phyloP scores from a whole-genome alignment of 2,329 filamentous ascomycete species.

The Fusarium lateritium region DNA sequence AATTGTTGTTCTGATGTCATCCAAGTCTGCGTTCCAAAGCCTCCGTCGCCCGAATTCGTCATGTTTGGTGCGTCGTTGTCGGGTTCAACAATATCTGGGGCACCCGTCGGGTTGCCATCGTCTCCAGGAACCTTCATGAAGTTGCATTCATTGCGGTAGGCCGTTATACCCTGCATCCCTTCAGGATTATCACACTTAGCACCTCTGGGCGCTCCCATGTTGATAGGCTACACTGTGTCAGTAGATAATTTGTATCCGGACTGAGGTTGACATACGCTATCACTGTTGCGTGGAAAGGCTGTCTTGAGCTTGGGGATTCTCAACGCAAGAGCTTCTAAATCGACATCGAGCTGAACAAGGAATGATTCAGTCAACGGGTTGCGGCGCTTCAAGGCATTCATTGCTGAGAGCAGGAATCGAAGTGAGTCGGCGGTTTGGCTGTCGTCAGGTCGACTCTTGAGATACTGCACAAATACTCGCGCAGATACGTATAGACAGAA shows the following conservation, averaged over 20 bases:
- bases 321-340: constrained; percentile 81
- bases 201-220: constrained; percentile 31
- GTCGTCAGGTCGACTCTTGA: constrained; percentile 94
- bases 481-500: constrained; percentile 98
- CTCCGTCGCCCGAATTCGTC: constrained; percentile 41
- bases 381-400: constrained; percentile 88
- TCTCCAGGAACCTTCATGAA: constrained; percentile 60
- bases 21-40: constrained; percentile 55
- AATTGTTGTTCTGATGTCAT: constrained; percentile 58
- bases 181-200: constrained; percentile 55
- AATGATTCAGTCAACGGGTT: constrained; percentile 97
- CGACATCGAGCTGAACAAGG: constrained; percentile 91
- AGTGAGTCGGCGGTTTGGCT: constrained; percentile 82
- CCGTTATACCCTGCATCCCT: constrained; percentile 59
- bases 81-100: constrained; percentile 59
- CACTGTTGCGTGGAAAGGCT: constrained; percentile 67
- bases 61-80: constrained; percentile 49
- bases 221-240: constrained; percentile 51
- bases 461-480: constrained; percentile 93
- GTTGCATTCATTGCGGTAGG: constrained; percentile 62
- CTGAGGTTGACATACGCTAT: constrained; percentile 62
- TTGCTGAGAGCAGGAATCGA: constrained; percentile 91
- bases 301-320: constrained; percentile 71
- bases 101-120: constrained; percentile 57
- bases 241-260: background rate